phyloP scores from a whole-genome alignment of 2,329 filamentous ascomycete genomes.

The Blumeria graminis region DNA sequence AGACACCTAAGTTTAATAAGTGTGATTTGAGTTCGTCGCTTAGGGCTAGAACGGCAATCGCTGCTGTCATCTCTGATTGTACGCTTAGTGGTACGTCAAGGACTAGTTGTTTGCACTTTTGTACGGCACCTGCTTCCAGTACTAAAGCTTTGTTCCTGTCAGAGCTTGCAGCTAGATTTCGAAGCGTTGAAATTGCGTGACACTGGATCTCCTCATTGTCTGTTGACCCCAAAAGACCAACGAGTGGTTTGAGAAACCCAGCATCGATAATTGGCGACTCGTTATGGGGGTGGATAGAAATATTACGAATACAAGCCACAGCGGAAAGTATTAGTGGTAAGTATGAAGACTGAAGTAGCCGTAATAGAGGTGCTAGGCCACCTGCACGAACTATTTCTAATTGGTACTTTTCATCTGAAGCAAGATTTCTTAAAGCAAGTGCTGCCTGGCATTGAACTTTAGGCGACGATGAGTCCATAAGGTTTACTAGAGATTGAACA shows the following conservation, averaged over 20 bases:
- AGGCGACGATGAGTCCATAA: constrained; percentile 93
- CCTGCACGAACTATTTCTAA: constrained; percentile 84
- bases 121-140: constrained; percentile 81
- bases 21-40: constrained; percentile 91
- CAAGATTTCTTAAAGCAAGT: constrained; percentile 76
- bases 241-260: constrained; percentile 78
- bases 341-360: constrained; percentile 83
- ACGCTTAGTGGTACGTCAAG: constrained; percentile 81
- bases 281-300: constrained; percentile 92
- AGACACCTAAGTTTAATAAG: constrained; percentile 74
- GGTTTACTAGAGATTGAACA: constrained; percentile 76
- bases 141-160: constrained; percentile 98
- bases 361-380: constrained; percentile 63
- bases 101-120: constrained; percentile 95
- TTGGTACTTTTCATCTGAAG: constrained; percentile 96
- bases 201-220: constrained; percentile 99
- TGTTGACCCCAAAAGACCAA: constrained; percentile 80
- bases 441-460: constrained; percentile 98
- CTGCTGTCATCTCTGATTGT: constrained; percentile 98
- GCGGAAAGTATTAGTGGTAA: constrained; percentile 88
- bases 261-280: constrained; percentile 97
- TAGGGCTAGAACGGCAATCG: constrained; percentile 82
- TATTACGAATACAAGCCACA: constrained; percentile 95
- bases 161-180: constrained; percentile 87
- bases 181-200: constrained; percentile 87